Percentiles rank a stretch among this genome's conserved stretches.
phyloP scores from a whole-genome alignment of 2,329 filamentous ascomycete genomes.

The Aaosphaeria arxii region DNA sequence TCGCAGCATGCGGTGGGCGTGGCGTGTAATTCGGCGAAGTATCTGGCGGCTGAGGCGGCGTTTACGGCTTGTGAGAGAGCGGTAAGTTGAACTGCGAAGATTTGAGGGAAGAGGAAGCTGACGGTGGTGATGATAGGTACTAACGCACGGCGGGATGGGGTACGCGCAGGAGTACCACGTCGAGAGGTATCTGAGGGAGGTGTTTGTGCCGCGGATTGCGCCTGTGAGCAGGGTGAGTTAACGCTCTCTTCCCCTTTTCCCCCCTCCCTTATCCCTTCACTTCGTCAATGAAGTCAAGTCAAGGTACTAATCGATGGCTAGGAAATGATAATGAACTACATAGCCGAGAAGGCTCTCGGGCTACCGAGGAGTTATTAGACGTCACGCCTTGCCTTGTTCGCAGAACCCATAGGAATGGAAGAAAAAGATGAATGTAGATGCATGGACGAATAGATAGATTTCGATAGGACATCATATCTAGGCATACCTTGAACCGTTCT shows the following conservation, averaged over 20 bases:
- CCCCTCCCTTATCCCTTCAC: slow-evolving; percentile 1
- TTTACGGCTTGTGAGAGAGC: slow-evolving; percentile 59
- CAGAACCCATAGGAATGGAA: background rate
- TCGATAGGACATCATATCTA: no score
- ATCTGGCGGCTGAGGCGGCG: slow-evolving; percentile 59
- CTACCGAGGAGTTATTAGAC: slow-evolving; percentile 64
- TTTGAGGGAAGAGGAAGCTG: background rate
- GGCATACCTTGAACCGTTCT: no score
- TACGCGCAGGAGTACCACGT: slow-evolving; percentile 64
- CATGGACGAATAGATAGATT: background rate
- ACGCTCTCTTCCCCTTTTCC: no score
- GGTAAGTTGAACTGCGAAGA: slow-evolving; percentile 5
- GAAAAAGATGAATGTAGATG: background rate
- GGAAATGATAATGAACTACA: slow-evolving; percentile 76
- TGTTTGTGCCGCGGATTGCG: slow-evolving; percentile 58
- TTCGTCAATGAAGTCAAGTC: slow-evolving; percentile 2
- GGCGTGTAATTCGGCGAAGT: slow-evolving; percentile 57
- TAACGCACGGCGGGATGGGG: slow-evolving; percentile 61
- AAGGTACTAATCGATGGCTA: slow-evolving; percentile 19
- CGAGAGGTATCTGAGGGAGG: slow-evolving; percentile 58
- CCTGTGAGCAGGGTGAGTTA: slow-evolving; percentile 54
- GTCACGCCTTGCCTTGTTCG: background rate
- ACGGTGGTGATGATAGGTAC: slow-evolving; percentile 31
- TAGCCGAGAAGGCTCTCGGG: slow-evolving; percentile 65
- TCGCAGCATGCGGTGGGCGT: slow-evolving; percentile 50